Evolutionary conservation across 192 early-diverging fungal species (phyloP).

Genomic region (Backusella australiensis): DNA sequence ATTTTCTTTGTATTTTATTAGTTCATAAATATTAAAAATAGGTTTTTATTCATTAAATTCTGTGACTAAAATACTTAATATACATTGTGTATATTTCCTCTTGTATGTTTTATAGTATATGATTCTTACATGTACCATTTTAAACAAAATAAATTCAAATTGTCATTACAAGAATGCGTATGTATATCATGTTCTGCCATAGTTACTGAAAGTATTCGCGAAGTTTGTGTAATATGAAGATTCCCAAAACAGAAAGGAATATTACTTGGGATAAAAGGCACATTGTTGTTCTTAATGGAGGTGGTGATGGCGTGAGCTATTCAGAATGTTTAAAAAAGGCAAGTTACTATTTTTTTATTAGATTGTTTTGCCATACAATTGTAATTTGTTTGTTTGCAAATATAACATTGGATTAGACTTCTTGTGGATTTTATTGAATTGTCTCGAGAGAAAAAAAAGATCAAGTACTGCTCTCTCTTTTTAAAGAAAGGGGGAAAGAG

Average conservation of each 20-base stretch:
- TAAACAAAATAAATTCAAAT: background rate
- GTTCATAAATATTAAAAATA: background rate
- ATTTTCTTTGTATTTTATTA: background rate
- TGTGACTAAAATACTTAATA: background rate
- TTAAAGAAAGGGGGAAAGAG: background rate
- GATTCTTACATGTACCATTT: too few relatives aligned
- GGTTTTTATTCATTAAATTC: background rate
- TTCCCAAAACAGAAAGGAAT: background rate
- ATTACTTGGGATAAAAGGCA: background rate
- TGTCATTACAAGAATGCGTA: background rate
- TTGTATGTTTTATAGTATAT: too few relatives aligned
- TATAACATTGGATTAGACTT: background rate
- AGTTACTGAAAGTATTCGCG: background rate
- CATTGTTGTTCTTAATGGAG: background rate
- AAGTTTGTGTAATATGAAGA: background rate
- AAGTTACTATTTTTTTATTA: conserved; percentile 6
- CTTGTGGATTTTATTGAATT: too few relatives aligned
- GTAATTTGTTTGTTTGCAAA: background rate
- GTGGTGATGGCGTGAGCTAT: background rate
- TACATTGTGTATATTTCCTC: too few relatives aligned
- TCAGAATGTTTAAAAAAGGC: background rate
- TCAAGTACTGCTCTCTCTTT: background rate
- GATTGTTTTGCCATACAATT: background rate
- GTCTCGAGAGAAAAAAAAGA: too few relatives aligned
- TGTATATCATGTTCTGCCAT: too few relatives aligned